Evolutionary conservation across 1,284 basidiomycete genomes (phyloP), one percentile per base, ranked within the genome.

Genomic region (Termitomyces sp.): DNA sequence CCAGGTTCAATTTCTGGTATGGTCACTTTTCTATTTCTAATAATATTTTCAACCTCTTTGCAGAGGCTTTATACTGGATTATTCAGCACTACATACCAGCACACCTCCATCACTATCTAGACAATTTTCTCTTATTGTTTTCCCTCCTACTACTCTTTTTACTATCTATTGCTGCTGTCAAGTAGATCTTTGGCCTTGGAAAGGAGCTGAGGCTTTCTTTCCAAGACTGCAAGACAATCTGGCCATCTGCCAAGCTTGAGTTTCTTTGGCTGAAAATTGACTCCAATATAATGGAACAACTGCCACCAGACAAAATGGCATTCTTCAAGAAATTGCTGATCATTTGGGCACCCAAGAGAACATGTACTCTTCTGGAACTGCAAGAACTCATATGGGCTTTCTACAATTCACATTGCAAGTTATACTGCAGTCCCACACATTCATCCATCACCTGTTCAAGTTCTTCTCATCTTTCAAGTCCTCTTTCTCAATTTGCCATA

Each of bases 11-110:
- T n/a, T n/a, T n/a, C n/a, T n/a, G n/a, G n/a, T n/a, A n/a, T n/a
- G n/a, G n/a, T n/a, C n/a, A n/a, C n/a, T n/a, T n/a, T n/a, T n/a
- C n/a, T n/a, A n/a, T n/a, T n/a, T n/a, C n/a, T n/a, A n/a, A n/a
- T n/a, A n/a, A n/a, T n/a, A n/a, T n/a, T n/a, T 24, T 24, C 3
- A 24, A 24, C 24, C 24, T 24, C 24, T 24, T 24, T 24, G 24
- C 24, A 2, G 3, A 24, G 24, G 24, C 24, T 24, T 3, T 24
- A 3, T 67, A 70, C 53, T 70, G 68, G 68, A 69, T 71, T 19
- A 62, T 70, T 49, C 52, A 58, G 30, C 54, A 56, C 15, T 64
- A 66, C 51, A 58, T 67, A 47, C 61, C 65, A 15, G 56, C 56
- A 9, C 3, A 2, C 2, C 28, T 67, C 17, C 57, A 45, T 17